Percentiles rank a stretch among this genome's conserved stretches.
Conservation (phyloP, 495 filamentous ascomycete species). For the Penicillium crystallinum region DNA sequence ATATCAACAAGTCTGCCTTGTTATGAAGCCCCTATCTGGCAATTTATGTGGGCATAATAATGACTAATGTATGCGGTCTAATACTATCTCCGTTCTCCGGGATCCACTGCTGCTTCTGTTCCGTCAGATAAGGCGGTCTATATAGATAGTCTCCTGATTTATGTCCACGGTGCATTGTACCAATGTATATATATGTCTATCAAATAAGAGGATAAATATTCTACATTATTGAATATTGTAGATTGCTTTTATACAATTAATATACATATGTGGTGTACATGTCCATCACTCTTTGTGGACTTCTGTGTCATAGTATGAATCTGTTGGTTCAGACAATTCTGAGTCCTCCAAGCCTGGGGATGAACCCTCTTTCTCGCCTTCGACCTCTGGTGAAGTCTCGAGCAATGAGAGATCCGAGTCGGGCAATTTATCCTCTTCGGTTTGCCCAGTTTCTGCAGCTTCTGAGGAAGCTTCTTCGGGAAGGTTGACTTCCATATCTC, state of each 20-base stretch:
- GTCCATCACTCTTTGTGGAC: background rate
- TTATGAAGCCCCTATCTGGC: too few relatives aligned
- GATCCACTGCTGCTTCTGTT: too few relatives aligned
- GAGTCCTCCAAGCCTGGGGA: background rate
- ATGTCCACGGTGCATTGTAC: too few relatives aligned
- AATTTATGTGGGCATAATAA: too few relatives aligned
- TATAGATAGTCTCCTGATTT: too few relatives aligned
- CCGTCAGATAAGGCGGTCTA: too few relatives aligned
- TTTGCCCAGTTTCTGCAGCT: background rate
- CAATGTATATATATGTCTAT: too few relatives aligned
- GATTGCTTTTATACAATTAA: slow-evolving; percentile 15
- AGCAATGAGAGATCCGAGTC: background rate
- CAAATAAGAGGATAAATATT: background rate
- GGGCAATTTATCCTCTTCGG: background rate
- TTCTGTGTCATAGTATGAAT: slow-evolving; percentile 2
- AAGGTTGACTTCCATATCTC: slow-evolving; percentile 11
- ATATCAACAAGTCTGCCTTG: too few relatives aligned
- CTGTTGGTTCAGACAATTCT: background rate
- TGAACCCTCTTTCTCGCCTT: background rate
- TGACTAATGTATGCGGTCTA: too few relatives aligned
- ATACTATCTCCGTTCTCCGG: too few relatives aligned
- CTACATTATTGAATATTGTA: background rate
- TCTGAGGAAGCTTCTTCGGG: slow-evolving; percentile 7
- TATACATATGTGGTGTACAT: slow-evolving; percentile 14
- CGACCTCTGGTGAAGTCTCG: background rate